Conservation (phyloP, 23 red algal species). For the Gracilariopsis chorda region DNA sequence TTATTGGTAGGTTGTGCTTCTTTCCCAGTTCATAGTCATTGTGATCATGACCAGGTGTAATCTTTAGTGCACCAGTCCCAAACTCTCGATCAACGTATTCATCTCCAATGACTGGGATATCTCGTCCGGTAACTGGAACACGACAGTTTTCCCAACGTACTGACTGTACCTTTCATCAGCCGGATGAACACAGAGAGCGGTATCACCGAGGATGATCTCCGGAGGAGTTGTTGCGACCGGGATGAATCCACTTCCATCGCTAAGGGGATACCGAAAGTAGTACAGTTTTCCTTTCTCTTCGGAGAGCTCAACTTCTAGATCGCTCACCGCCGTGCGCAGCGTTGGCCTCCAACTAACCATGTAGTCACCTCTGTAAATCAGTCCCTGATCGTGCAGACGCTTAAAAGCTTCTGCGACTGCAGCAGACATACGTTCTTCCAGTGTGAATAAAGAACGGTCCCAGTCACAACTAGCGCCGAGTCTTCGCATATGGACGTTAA, state of each 20-base stretch:
- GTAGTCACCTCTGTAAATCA: slow-evolving; percentile 92
- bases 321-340: slow-evolving; percentile 91
- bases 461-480: slow-evolving; percentile 96
- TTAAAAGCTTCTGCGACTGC: slow-evolving; percentile 93
- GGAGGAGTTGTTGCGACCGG: slow-evolving; percentile 90
- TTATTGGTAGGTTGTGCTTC: slow-evolving; percentile 70
- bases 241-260: slow-evolving; percentile 61
- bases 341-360: slow-evolving; percentile 99
- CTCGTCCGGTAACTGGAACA: slow-evolving; percentile 78
- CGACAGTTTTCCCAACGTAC: slow-evolving; percentile 64
- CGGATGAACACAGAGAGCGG: slow-evolving; percentile 94
- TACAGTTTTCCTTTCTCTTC: slow-evolving; percentile 96
- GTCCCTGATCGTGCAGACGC: slow-evolving; percentile 78
- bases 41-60: slow-evolving; percentile 94
- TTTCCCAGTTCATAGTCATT: slow-evolving; percentile 96
- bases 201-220: slow-evolving; percentile 96
- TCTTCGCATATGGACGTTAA: slow-evolving; percentile 89
- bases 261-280: slow-evolving; percentile 87
- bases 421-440: slow-evolving; percentile 57
- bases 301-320: slow-evolving; percentile 93
- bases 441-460: slow-evolving; percentile 81
- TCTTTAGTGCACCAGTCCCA: slow-evolving; percentile 97
- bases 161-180: slow-evolving; percentile 72
- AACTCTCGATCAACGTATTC: slow-evolving; percentile 93
- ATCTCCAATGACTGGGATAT: slow-evolving; percentile 88